Base-by-base conservation (phyloP, 441 rosid genomes). In the Brassica balearica region DNA sequence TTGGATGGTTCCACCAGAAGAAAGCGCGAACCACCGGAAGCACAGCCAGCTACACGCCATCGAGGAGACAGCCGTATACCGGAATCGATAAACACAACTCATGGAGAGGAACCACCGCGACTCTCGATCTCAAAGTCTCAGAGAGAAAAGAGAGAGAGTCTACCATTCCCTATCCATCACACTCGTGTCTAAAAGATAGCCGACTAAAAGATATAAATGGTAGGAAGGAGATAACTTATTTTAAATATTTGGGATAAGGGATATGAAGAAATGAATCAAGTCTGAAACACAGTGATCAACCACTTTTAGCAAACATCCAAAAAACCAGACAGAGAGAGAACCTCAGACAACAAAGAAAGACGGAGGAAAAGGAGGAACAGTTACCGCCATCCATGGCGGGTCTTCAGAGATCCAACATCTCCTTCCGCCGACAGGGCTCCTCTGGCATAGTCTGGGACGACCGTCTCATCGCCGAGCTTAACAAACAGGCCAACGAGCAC, bases 391-490 rank as follows among this genome's bases (percentile, higher is more conserved):
- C 79, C 23, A 84, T 84, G 86, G 88, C 78, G 34, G 88, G 83
- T 70, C 83, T 90, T 71, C 88, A 84, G 27, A 88, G 94, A 81
- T 90, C 94, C n/a, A 79, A 82, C 29, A 82, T 76, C 46, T 90
- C 94, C 12, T 90, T 88, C 53, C 80, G 94, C 27, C 84, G 94
- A 32, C 90, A 87, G 66, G 90, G 94, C 12, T 90, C 92, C 8
- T 90, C 94, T 0, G 94, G 92, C 3, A 74, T 85, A 23, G 77
- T 85, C 8, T 90, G 97, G 98, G 97, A 94, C 71, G 97, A 91
- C 74, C 86, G 71, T 83, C 41, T 92, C 27, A 60, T 87, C 11
- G 86, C 84, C 5, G 93, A 92, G 82, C 78, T 90, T 6, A 91
- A 70, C 69, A 77, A 81, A 70, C 29, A 68, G n/a, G 46, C 73